Base-by-base conservation (phyloP, 805 yeast species). In the Kuraishia borneana region DNA sequence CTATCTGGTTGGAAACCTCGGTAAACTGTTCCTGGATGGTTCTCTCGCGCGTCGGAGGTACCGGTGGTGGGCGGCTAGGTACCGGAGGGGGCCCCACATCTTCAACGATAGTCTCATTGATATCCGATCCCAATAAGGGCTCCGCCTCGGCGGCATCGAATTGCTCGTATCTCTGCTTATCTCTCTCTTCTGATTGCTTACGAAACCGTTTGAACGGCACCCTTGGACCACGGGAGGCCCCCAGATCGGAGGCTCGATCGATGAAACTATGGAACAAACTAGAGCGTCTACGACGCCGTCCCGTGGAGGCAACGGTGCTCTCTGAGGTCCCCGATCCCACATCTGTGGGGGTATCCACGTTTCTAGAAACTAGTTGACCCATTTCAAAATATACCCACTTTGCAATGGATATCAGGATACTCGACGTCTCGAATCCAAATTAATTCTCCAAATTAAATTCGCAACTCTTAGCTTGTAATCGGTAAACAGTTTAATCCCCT, bases 1-100 rank as follows among this genome's bases (percentile, higher is more conserved):
- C 45, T 13, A 32, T 9, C 7, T 27, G 18, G 6, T 18, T 16
- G 13, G 16, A 28, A 14, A 31, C 21, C 9, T 13, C 20, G 9
- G 7, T n/a, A 17, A 25, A 25, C 28, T 25, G 13, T 6, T 25
- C 13, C 13, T 12, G 6, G 13, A 25, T 12, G 16, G 28, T 16
- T 12, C 28, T 25, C 16, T 25, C 28, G 12, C 28, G 12, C 28
- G 28, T 10, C 8, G 28, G 13, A 12, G 28, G 28, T 12, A 13
- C 13, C 13, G 28, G 28, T 6, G 28, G 28, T 12, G 28, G 28
- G 6, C 28, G 8, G 28, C 28, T 25, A 16, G 28, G 28, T 13
- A 25, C 13, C 6, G 28, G 28, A 6, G 28, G 28, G 6, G 28
- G 6, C 13, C 6, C 13, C 12, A 25, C 28, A 12, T 12, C 13